Conservation (phyloP, 2,329 filamentous ascomycete genomes). For the Sporothrix curviconia region DNA sequence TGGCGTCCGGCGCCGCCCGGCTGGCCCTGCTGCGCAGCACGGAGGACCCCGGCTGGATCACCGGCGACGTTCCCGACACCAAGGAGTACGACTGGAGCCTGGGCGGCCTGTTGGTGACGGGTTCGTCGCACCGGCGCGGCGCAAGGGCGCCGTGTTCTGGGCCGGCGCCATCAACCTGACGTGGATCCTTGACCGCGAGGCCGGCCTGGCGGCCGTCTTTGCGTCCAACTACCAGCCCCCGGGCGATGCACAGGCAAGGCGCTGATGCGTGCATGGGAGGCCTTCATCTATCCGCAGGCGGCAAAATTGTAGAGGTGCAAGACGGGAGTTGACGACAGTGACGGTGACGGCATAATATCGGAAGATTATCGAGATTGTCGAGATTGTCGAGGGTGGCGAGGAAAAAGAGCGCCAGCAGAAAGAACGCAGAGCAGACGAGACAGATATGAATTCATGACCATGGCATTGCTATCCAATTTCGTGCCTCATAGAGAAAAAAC, state of each 20-base stretch:
- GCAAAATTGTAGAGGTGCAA: constrained; percentile 11
- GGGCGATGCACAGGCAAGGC: constrained; percentile 31
- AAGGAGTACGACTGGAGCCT: constrained; percentile 36
- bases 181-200: constrained; percentile 35
- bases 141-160: constrained; percentile 36
- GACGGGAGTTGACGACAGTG: background rate
- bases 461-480: no score
- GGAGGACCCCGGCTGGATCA: constrained; percentile 23
- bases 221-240: constrained; percentile 37
- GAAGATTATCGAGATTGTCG: background rate
- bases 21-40: constrained; percentile 24
- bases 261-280: constrained; percentile 32
- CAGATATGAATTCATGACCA: no score
- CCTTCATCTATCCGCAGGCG: constrained; percentile 31
- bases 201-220: constrained; percentile 36
- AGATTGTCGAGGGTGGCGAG: background rate
- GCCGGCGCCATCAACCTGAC: constrained; percentile 39
- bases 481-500: background rate
- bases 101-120: constrained; percentile 36
- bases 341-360: background rate
- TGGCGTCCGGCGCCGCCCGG: constrained; percentile 25
- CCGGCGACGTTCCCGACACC: constrained; percentile 27
- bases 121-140: constrained; percentile 31
- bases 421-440: no score
- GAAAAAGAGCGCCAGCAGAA: background rate